These are phyloP conservation scores for Boletus reticulatus DNA, from an alignment of 768 basidiomycete species.

Conservation along the genomic window DNA sequence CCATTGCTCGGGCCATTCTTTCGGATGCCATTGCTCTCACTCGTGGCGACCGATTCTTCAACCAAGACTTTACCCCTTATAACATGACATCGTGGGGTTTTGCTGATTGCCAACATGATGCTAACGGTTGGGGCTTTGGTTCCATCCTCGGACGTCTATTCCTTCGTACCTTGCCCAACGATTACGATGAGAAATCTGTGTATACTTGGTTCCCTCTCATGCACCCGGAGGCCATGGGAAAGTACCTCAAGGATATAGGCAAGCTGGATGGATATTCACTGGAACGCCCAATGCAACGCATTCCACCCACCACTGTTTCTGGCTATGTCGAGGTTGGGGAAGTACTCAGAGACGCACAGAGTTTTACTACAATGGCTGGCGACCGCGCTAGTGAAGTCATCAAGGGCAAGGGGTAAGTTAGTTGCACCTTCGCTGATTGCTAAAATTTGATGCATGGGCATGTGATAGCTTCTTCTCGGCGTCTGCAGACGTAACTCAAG, in stretches of 20 bases:
- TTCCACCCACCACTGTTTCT: slow-evolving; percentile 32
- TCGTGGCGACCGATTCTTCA: slow-evolving; percentile 81
- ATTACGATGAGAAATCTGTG: slow-evolving; percentile 65
- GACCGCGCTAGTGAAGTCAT: slow-evolving; percentile 52
- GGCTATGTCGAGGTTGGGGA: slow-evolving; percentile 51
- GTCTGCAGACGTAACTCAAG: slow-evolving; percentile 35
- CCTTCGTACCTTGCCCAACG: slow-evolving; percentile 67
- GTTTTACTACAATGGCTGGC: slow-evolving; percentile 50
- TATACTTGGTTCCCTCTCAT: slow-evolving; percentile 91
- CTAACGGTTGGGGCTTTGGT: slow-evolving; percentile 70
- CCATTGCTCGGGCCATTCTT: slow-evolving; percentile 81
- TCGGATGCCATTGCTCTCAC: slow-evolving; percentile 85
- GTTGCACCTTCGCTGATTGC: background rate
- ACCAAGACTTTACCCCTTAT: slow-evolving; percentile 75
- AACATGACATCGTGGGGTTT: slow-evolving; percentile 86
- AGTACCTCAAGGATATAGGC: slow-evolving; percentile 54
- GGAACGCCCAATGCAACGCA: slow-evolving; percentile 41
- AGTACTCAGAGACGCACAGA: slow-evolving; percentile 45
- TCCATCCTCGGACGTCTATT: slow-evolving; percentile 67
- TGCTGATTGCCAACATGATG: slow-evolving; percentile 75
- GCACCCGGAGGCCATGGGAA: slow-evolving; percentile 70
- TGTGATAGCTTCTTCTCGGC: slow-evolving; percentile 63
- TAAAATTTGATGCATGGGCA: background rate
- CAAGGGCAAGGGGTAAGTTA: slow-evolving; percentile 54
- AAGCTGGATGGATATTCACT: slow-evolving; percentile 54